These are phyloP conservation scores for Solanum sparsipilum DNA, from an alignment of 257 asterid species.

Conservation along the genomic window DNA sequence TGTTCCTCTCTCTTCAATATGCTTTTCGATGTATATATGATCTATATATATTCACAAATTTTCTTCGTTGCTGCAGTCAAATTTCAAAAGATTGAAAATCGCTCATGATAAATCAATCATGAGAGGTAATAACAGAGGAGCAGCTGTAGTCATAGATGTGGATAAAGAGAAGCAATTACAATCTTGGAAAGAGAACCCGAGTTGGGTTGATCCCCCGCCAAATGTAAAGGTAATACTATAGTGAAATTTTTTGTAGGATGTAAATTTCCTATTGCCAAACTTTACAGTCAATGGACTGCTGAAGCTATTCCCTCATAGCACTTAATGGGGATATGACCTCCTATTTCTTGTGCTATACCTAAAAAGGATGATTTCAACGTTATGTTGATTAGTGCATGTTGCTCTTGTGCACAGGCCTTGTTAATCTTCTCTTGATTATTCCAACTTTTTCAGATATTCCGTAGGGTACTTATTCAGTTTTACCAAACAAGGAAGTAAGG, in stretches of 20 bases:
- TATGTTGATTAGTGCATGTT: neutral
- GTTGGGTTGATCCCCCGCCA: slow-evolving; percentile 59
- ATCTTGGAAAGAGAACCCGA: slow-evolving; percentile 75
- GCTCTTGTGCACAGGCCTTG: neutral
- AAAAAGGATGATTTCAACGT: neutral
- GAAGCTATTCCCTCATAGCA: neutral
- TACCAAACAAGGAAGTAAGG: neutral
- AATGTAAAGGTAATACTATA: slow-evolving; percentile 37
- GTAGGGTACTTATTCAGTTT: neutral
- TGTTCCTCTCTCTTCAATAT: neutral
- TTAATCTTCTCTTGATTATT: neutral
- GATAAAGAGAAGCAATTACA: slow-evolving; percentile 53
- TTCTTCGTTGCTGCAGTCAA: slow-evolving; percentile 20
- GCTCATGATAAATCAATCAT: slow-evolving; percentile 1
- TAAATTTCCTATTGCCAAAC: neutral
- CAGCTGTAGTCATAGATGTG: slow-evolving; percentile 18
- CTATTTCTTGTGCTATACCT: neutral
- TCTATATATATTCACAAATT: neutral
- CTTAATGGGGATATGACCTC: neutral
- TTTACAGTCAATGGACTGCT: neutral
- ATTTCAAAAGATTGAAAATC: slow-evolving; percentile 20
- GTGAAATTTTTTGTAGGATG: neutral
- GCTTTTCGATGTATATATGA: neutral
- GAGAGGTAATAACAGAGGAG: slow-evolving; percentile 12
- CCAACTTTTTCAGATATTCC: neutral